These are phyloP conservation scores for Thalassiosira mediterranea DNA, from an alignment of 352 stramenopile genomes.

Conservation along the genomic window DNA sequence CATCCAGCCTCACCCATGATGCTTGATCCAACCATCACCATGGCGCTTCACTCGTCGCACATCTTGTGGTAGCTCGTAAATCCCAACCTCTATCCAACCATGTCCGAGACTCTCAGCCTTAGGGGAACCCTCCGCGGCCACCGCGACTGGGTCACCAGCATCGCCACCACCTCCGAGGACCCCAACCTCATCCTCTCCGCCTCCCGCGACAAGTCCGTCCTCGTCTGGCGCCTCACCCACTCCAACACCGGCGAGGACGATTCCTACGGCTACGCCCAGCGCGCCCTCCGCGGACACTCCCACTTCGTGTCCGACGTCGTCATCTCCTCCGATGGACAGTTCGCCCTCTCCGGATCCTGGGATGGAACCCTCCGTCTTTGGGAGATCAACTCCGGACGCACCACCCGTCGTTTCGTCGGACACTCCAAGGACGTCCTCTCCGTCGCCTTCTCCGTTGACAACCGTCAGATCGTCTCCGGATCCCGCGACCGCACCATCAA, in stretches of 20 bases:
- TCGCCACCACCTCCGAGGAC: conserved; percentile 98
- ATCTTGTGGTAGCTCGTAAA: no score
- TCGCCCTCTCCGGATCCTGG: conserved; percentile 98
- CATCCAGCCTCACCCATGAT: no score
- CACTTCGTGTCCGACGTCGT: conserved; percentile 99
- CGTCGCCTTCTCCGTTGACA: conserved; percentile 98
- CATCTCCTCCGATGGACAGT: conserved; percentile 98
- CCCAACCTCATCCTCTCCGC: conserved; percentile 98
- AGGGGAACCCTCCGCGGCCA: conserved; percentile 86
- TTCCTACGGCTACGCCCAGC: conserved; percentile 95
- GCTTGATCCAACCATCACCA: no score
- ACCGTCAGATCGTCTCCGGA: conserved; percentile 99
- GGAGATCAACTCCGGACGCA: conserved; percentile 99
- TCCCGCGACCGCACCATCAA: conserved; percentile 99
- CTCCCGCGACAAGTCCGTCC: conserved; percentile 98
- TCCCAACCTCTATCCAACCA: conserved; percentile 47
- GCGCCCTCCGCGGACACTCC: conserved; percentile 96
- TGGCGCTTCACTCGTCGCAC: no score
- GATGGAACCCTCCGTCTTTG: conserved; percentile 98
- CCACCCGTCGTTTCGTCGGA: conserved; percentile 97
- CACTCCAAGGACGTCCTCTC: conserved; percentile 99
- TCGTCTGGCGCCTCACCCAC: conserved; percentile 91
- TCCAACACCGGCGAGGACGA: conserved; percentile 72
- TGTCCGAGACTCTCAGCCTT: conserved; percentile 87
- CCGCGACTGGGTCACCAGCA: conserved; percentile 90